A percentile compares a stretch with the other conserved stretches of the same genome.
Evolutionary conservation across 768 basidiomycete species (phyloP).

Genomic region (Lactarius hengduanensis): DNA sequence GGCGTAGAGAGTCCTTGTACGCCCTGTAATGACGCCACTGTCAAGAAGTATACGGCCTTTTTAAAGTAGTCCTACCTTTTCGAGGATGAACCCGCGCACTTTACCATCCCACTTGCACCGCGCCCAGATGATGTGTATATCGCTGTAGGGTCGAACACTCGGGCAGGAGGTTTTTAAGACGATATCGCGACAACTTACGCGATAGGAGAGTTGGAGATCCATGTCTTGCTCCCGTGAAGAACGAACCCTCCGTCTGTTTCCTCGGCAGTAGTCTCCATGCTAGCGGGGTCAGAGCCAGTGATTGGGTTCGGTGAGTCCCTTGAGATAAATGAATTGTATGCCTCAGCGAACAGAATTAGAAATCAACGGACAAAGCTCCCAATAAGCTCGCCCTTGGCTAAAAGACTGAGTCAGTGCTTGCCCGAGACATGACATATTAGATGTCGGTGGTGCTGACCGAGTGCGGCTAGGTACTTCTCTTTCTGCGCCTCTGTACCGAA

Average conservation of each 20-base stretch:
- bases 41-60: not conserved
- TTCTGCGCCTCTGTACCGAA: slow-evolving; percentile 91
- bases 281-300: slow-evolving; percentile 96
- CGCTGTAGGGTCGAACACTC: slow-evolving; percentile 47
- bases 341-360: slow-evolving; percentile 3
- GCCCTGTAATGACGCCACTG: slow-evolving; percentile 49
- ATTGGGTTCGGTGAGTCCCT: slow-evolving; percentile 96
- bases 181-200: slow-evolving; percentile 48
- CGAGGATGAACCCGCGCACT: slow-evolving; percentile 85
- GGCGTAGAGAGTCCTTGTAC: slow-evolving; percentile 80
- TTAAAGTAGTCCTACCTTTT: slow-evolving; percentile 58
- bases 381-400: slow-evolving; percentile 81
- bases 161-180: slow-evolving; percentile 13
- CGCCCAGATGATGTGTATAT: slow-evolving; percentile 93
- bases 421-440: not conserved
- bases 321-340: slow-evolving; percentile 11
- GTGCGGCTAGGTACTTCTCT: slow-evolving; percentile 81
- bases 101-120: slow-evolving; percentile 92
- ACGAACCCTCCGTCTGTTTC: slow-evolving; percentile 84
- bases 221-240: slow-evolving; percentile 91
- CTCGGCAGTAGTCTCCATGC: slow-evolving; percentile 93
- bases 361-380: slow-evolving; percentile 84
- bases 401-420: not conserved
- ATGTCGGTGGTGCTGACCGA: slow-evolving; percentile 50
- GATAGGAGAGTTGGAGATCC: slow-evolving; percentile 93